These are phyloP conservation scores for Podospora tetraspora DNA, from an alignment of 495 filamentous ascomycete species.

Conservation along the genomic window DNA sequence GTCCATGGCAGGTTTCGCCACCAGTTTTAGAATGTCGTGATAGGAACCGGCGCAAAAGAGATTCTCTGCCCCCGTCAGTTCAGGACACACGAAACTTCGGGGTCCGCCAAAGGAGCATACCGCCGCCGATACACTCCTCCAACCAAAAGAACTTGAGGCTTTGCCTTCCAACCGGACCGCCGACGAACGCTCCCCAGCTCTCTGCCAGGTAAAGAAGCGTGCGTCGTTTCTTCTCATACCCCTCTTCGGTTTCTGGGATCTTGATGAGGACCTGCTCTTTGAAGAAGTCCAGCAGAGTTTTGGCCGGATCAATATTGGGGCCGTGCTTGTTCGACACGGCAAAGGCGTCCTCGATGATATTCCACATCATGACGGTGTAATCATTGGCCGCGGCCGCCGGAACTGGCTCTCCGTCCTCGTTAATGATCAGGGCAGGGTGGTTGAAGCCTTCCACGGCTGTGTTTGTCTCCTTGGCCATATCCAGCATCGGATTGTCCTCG, in stretches of 20 bases:
- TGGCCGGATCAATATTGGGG: conserved; percentile 55
- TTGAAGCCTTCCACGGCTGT: conserved; percentile 57
- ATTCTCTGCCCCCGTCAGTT: conserved; percentile 56
- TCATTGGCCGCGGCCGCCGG: conserved; percentile 46
- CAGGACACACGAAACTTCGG: not conserved
- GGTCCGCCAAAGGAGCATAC: conserved; percentile 40
- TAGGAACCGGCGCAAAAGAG: conserved; percentile 86
- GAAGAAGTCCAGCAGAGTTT: conserved; percentile 77
- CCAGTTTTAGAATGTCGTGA: conserved; percentile 60
- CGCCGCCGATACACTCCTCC: conserved; percentile 91
- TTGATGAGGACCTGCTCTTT: conserved; percentile 51
- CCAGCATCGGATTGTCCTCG: conserved; percentile 74
- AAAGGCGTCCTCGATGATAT: conserved; percentile 72
- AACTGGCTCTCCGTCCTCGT: conserved; percentile 57
- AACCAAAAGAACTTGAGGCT: conserved; percentile 90
- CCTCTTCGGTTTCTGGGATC: conserved; percentile 44
- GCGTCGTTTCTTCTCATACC: conserved; percentile 45
- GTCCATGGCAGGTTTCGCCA: conserved; percentile 58
- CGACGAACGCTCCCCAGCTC: conserved; percentile 86
- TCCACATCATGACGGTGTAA: conserved; percentile 66
- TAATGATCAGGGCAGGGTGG: conserved; percentile 53
- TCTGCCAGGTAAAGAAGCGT: conserved; percentile 59
- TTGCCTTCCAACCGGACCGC: conserved; percentile 68
- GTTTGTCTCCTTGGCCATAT: conserved; percentile 64
- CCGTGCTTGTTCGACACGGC: conserved; percentile 66